phyloP scores from a whole-genome alignment of 371 early-diverging fungal genomes.

The Neoconidiobolus thromboides region DNA sequence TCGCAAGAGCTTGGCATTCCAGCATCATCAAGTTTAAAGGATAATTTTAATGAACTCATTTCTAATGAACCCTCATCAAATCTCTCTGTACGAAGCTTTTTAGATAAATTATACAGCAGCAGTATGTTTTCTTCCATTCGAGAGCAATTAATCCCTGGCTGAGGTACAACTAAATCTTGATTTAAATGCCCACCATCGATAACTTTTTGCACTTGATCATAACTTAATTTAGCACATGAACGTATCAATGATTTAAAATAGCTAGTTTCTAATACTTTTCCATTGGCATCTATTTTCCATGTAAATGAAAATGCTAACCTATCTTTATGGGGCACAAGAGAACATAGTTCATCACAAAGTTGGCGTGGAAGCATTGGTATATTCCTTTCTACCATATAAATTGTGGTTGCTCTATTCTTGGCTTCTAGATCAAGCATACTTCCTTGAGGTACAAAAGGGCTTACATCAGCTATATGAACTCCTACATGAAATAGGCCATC shows the following conservation, averaged over 20 bases:
- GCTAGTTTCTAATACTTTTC: constrained; percentile 48
- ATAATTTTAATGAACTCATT: constrained; percentile 69
- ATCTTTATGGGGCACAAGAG: constrained; percentile 74
- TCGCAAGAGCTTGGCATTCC: constrained; percentile 77
- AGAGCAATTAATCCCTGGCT: background rate
- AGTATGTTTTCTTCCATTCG: background rate
- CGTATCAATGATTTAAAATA: constrained; percentile 84
- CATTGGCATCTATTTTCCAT: constrained; percentile 56
- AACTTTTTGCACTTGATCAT: constrained; percentile 91
- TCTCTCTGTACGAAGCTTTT: constrained; percentile 56
- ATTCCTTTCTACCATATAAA: constrained; percentile 86
- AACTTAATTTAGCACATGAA: constrained; percentile 87
- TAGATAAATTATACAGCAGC: constrained; percentile 34
- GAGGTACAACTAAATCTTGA: constrained; percentile 20
- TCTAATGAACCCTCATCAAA: constrained; percentile 66
- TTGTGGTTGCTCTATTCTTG: constrained; percentile 76
- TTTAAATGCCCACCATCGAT: constrained; percentile 44
- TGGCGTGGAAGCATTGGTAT: constrained; percentile 93
- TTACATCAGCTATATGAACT: constrained; percentile 97
- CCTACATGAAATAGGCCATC: constrained; percentile 84
- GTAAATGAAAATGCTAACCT: constrained; percentile 78
- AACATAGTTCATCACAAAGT: constrained; percentile 83
- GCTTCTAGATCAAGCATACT: constrained; percentile 81
- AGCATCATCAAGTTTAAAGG: constrained; percentile 55
- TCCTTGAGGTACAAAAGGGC: constrained; percentile 78